Conservation (phyloP, 805 yeast species). For the Sugiyamaella qingdaonensis region DNA sequence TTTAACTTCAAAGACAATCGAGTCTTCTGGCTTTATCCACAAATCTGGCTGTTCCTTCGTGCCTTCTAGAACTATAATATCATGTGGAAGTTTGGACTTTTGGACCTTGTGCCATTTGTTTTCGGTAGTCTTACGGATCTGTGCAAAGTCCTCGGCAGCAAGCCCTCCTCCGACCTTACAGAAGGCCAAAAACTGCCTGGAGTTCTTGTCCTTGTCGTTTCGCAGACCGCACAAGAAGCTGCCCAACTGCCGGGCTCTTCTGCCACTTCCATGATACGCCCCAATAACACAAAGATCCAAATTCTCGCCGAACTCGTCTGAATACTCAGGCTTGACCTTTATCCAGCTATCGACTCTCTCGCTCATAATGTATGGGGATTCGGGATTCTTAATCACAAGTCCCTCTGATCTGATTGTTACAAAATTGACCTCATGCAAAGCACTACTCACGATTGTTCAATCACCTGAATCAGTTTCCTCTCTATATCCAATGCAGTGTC, state of each 20-base stretch:
- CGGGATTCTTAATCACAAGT: conserved; percentile 63
- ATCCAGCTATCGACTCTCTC: conserved; percentile 68
- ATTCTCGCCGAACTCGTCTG: conserved; percentile 81
- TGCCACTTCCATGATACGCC: conserved; percentile 64
- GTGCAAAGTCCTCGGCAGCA: conserved; percentile 54
- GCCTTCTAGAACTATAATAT: conserved; percentile 20
- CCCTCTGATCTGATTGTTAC: conserved; percentile 63
- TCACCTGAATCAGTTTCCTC: conserved; percentile 51
- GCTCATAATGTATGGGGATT: conserved; percentile 57
- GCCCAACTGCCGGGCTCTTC: conserved; percentile 34
- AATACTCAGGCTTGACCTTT: conserved; percentile 86
- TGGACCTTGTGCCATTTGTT: conserved; percentile 57
- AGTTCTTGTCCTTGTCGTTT: conserved; percentile 33
- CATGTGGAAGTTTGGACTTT: conserved; percentile 38
- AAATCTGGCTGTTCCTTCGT: conserved; percentile 49
- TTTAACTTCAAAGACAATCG: conserved; percentile 76
- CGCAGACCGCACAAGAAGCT: conserved; percentile 72
- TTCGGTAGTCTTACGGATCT: conserved; percentile 51
- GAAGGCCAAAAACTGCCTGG: conserved; percentile 51
- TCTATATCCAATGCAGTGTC: conserved; percentile 50
- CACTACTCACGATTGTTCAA: conserved; percentile 36
- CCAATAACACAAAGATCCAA: conserved; percentile 80
- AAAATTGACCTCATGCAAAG: background rate
- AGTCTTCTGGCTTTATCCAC: conserved; percentile 78
- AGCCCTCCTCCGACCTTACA: conserved; percentile 85